Conservation (phyloP, 2,329 filamentous ascomycete species). For the Sarocladium strictum region DNA sequence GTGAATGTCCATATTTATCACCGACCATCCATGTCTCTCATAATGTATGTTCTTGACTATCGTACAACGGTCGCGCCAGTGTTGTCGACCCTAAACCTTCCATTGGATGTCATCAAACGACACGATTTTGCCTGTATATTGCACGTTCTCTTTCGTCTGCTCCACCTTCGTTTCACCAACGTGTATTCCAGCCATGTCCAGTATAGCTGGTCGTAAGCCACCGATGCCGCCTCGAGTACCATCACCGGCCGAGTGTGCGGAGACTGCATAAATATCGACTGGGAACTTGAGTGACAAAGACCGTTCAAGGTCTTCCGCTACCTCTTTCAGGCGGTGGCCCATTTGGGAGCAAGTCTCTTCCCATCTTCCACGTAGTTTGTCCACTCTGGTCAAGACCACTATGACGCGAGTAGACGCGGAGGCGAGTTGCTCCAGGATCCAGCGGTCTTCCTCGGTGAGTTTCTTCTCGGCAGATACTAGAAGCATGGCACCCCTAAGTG, state of each 20-base stretch:
- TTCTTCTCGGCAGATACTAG: conserved; percentile 48
- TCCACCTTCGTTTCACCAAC: conserved; percentile 21
- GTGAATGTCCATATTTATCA: no score
- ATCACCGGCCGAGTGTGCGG: background rate
- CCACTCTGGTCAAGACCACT: conserved; percentile 51
- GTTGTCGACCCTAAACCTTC: conserved; percentile 18
- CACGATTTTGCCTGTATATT: conserved; percentile 29
- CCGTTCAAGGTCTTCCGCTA: background rate
- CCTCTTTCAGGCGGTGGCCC: conserved; percentile 11
- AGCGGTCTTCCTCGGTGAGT: conserved; percentile 40
- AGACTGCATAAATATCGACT: background rate
- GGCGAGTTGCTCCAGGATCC: conserved; percentile 41
- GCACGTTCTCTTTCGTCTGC: conserved; percentile 28
- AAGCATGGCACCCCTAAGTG: conserved; percentile 46
- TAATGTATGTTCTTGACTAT: no score
- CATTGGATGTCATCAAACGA: conserved; percentile 33
- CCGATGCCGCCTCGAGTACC: conserved; percentile 32
- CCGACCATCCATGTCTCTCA: no score
- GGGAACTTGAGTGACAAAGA: background rate
- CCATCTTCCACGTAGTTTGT: conserved; percentile 36
- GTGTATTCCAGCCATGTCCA: conserved; percentile 34
- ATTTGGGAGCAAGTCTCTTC: conserved; percentile 19
- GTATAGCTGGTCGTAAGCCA: conserved; percentile 31
- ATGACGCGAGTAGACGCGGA: conserved; percentile 37
- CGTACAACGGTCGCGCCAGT: background rate